Conservation (phyloP, 1,284 basidiomycete species). For the Pholiota adiposa region DNA sequence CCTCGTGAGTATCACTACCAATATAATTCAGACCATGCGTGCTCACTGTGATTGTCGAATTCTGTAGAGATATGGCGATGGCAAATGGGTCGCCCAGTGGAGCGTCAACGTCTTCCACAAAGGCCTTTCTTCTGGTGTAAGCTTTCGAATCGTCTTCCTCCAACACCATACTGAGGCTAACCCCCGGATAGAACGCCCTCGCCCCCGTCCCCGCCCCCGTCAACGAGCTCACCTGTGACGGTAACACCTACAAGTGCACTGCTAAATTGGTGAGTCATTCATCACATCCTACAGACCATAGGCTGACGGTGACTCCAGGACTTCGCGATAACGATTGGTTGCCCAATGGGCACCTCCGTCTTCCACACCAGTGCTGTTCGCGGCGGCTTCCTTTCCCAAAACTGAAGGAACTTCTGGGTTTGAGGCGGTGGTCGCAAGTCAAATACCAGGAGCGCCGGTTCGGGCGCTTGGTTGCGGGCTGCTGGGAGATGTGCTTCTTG, state of each 20-base stretch:
- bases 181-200: not conserved
- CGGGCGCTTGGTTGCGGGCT: too few species aligned
- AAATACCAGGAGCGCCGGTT: too few species aligned
- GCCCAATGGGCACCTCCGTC: not conserved
- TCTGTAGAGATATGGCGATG: not conserved
- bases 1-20: not conserved
- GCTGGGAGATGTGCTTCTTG: too few species aligned
- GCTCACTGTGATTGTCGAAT: too few species aligned
- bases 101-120: not conserved
- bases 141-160: too few species aligned
- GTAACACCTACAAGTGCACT: slow-evolving; percentile 12
- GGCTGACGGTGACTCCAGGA: not conserved
- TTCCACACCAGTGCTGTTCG: not conserved
- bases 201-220: slow-evolving; percentile 9
- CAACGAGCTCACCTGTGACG: slow-evolving; percentile 9
- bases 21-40: not conserved
- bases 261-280: slow-evolving; percentile 5
- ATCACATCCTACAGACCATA: not conserved
- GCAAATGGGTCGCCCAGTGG: not conserved
- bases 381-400: not conserved
- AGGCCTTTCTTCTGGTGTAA: too few species aligned
- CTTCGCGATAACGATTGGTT: not conserved
- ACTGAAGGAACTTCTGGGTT: too few species aligned
- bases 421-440: too few species aligned
- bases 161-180: too few species aligned